Base-by-base conservation (phyloP, 2,329 filamentous ascomycete genomes). In the Verticillium albo-atrum region DNA sequence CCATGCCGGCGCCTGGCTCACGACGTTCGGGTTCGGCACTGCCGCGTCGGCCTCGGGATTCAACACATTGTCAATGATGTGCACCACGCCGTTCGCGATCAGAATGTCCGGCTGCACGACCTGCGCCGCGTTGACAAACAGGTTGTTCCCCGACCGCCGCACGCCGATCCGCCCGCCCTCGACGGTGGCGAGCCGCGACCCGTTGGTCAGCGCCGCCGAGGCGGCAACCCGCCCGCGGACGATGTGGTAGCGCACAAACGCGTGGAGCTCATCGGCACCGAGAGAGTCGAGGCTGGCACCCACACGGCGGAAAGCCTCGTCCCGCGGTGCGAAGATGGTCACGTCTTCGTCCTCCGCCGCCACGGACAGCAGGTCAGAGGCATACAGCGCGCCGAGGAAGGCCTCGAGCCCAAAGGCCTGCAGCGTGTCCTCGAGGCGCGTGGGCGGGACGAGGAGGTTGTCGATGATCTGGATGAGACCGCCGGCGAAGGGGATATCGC, bases 171-270 rank as follows among this genome's bases (percentile, higher is more conserved):
- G 67, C 12, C 76, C 61, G 5, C 68, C 68, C 26, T 69, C 64
- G 26, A 78, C 78, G 0, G 78, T 79, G 1, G 58, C n/a, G 15
- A 74, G 64, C 4, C 59, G 60, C 7, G 68, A 63, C 54, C 61
- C 62, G 28, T 63, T 64, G 9, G 35, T 58, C 20, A 80, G 70
- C 37, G 66, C 61, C 1, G 75, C 72, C 20, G 80, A 83, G 67
- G 86, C 86, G 2, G 79, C 71, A 2, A 87, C 77, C 6, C 75
- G 74, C 57, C 76, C 78, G n/a, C 79, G 77, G 27, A 86, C 72
- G 54, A 86, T 74, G 69, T 87, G 84, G 71, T 87, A 87, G 27
- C 74, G 67, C 6, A 87, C 73, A 20, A 87, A 74, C n/a, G 66
- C 65, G 10, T 71, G 65, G 3, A 84, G 71, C 9, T 80, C 72